phyloP scores from a whole-genome alignment of 495 filamentous ascomycete species.

The Paragyromitra xinjiangensis region DNA sequence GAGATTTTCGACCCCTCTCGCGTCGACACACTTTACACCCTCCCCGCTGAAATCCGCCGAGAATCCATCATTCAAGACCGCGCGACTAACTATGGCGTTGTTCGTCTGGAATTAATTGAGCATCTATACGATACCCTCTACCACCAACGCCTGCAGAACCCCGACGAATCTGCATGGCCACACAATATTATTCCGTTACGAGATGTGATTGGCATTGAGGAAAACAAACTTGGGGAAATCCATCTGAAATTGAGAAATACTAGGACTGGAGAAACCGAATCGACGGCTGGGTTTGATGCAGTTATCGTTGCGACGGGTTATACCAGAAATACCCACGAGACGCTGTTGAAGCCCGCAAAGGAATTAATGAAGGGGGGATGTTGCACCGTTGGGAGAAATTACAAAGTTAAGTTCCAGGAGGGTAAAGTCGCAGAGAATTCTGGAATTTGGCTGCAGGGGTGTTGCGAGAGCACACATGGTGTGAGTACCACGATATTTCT shows the following conservation, averaged over 20 bases:
- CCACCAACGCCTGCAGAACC: conserved; percentile 75
- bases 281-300: conserved; percentile 64
- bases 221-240: conserved; percentile 59
- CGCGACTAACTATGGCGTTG: conserved; percentile 92
- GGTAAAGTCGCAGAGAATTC: conserved; percentile 69
- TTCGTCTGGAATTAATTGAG: conserved; percentile 86
- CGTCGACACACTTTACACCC: conserved; percentile 76
- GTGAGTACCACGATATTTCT: conserved; percentile 63
- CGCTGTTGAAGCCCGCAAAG: conserved; percentile 73
- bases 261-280: conserved; percentile 46
- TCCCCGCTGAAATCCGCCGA: conserved; percentile 68
- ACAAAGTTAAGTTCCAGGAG: conserved; percentile 73
- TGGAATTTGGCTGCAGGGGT: conserved; percentile 93
- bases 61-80: conserved; percentile 71
- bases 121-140: conserved; percentile 85
- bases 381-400: conserved; percentile 69
- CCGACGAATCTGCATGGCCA: conserved; percentile 77
- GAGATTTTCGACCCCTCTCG: conserved; percentile 91
- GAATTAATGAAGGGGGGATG: conserved; percentile 66
- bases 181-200: conserved; percentile 77
- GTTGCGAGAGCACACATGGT: conserved; percentile 90
- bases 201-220: conserved; percentile 68
- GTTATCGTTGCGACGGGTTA: conserved; percentile 92
- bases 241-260: conserved; percentile 58
- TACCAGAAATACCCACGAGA: conserved; percentile 76